Conservation (phyloP, 2,329 filamentous ascomycete species). For the Cryphonectria parasitica region DNA sequence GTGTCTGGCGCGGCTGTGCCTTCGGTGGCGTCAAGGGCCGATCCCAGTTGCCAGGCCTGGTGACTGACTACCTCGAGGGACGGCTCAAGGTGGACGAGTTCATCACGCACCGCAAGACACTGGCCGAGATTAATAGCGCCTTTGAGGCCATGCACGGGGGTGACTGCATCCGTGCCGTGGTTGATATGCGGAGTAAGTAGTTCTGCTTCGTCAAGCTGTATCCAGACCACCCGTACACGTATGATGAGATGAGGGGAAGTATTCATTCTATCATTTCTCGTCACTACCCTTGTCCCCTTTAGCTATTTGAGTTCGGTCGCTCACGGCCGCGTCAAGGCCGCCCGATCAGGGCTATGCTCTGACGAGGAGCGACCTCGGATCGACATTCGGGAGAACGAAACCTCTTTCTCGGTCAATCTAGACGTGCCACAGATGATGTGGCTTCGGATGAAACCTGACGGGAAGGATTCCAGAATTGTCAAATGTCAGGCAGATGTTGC, state of each 20-base stretch:
- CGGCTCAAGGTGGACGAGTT: constrained; percentile 98
- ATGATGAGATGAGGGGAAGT: background rate
- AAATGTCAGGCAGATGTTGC: background rate
- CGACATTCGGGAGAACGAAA: background rate
- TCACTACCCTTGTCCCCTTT: background rate
- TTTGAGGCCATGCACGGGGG: constrained; percentile 92
- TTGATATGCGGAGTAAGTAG: constrained; percentile 59
- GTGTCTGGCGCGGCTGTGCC: constrained; percentile 96
- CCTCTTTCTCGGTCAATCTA: background rate
- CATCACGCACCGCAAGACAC: constrained; percentile 90
- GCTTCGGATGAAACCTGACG: background rate
- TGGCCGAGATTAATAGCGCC: constrained; percentile 83
- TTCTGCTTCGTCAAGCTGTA: background rate
- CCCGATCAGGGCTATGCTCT: constrained; percentile 21
- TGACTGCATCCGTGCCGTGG: constrained; percentile 95
- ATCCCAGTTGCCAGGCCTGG: constrained; percentile 83
- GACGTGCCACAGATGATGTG: background rate
- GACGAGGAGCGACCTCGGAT: constrained; percentile 1
- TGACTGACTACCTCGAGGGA: constrained; percentile 86
- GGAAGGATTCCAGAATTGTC: background rate
- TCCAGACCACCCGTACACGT: constrained; percentile 7
- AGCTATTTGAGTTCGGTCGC: constrained; percentile 20
- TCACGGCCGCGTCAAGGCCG: constrained; percentile 24
- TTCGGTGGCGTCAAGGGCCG: constrained; percentile 99
- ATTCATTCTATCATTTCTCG: too few relatives aligned